These are phyloP conservation scores for Dioscorea cayenensis DNA, from an alignment of 116 monocot species.

Conservation along the genomic window DNA sequence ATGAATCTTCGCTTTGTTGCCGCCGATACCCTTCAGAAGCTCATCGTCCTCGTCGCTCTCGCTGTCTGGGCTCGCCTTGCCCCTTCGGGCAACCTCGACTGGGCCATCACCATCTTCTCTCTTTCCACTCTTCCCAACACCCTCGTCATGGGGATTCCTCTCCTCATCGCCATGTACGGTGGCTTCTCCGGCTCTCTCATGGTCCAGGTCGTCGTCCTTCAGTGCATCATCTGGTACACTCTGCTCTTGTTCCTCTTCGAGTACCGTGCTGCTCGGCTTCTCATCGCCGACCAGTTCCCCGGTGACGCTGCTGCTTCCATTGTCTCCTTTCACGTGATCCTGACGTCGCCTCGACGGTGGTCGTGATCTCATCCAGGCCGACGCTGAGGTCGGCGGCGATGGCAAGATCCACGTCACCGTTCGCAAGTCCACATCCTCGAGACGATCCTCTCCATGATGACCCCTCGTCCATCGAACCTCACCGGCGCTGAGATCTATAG, in stretches of 20 bases:
- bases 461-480: constrained; percentile 76
- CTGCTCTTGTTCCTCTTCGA: constrained; percentile 82
- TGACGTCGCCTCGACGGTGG: constrained; percentile 73
- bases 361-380: constrained; percentile 37
- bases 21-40: constrained; percentile 80
- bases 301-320: constrained; percentile 53
- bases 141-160: constrained; percentile 84
- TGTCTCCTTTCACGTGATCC: constrained; percentile 61
- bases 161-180: constrained; percentile 91
- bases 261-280: constrained; percentile 67
- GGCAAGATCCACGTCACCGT: constrained; percentile 80
- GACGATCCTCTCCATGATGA: constrained; percentile 51
- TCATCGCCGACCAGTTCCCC: constrained; percentile 79
- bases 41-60: constrained; percentile 55
- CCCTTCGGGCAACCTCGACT: constrained; percentile 36
- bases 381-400: constrained; percentile 64
- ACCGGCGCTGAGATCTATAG: constrained; percentile 83
- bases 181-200: constrained; percentile 52
- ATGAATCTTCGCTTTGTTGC: constrained; percentile 85
- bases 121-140: constrained; percentile 84
- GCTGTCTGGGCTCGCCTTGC: constrained; percentile 39
- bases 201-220: constrained; percentile 84
- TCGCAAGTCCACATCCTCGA: constrained; percentile 57
- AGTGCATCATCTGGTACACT: constrained; percentile 94
- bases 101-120: constrained; percentile 78